Evolutionary conservation across 2,329 filamentous ascomycete species (phyloP), one percentile per base, ranked within the genome.

Genomic region (Xylaria sp.): DNA sequence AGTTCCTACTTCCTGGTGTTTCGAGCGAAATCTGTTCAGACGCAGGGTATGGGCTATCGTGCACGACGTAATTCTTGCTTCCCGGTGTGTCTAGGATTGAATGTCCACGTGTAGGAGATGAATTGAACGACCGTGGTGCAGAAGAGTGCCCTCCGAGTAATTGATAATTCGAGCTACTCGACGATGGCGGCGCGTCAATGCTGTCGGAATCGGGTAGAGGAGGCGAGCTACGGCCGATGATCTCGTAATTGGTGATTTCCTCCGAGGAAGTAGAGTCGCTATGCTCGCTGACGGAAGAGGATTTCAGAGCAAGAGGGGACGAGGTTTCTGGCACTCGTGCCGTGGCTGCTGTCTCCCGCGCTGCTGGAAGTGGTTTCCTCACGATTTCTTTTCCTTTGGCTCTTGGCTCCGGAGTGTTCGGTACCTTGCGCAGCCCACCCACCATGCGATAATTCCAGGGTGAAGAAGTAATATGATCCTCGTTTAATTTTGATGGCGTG

Each of bases 361-460:
- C 67, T 8, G 79, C 72, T 18, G 79, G 78, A 3, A 80, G 72
- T 61, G 76, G 70, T 23, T 80, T 74, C 46, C 74, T 71, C 41
- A 73, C 67, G 63, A 76, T 73, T 71, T 82, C 80, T 76, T 85
- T 84, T 59, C 76, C 78, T 70, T 78, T 78, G 23, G 69, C 66
- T 25, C 72, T 75, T 65, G 78, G 71, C 73, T 86, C 83, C 23
- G 81, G 80, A 54, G 81, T 83, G 37, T 78, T 80, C 54, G 81
- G 80, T 20, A 88, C 85, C 75, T 86, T 87, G 65, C 87, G 86
- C 67, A 89, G 76, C 63, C 86, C 87, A 72, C 87, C 86, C 56
- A 85, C 80, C 77, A 89, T 82, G 72, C 84, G 84, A 74, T 86
- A 85, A 75, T 85, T 87, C 83, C 84, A 87, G 63, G 86, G 82